Conservation (phyloP, 2,329 filamentous ascomycete genomes). For the Aspergillus sp. region DNA sequence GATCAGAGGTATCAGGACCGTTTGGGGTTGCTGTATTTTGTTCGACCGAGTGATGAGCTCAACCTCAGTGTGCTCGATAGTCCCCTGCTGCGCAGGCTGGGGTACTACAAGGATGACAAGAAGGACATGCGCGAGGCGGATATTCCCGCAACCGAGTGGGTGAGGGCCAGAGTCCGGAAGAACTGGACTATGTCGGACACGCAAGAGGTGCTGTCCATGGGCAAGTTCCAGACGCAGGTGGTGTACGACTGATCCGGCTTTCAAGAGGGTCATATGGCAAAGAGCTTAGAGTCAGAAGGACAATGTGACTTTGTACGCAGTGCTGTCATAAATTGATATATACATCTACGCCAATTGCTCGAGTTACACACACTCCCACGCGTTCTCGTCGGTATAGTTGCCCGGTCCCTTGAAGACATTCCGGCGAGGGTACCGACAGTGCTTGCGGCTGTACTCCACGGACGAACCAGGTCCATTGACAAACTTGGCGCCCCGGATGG, state of each 20-base stretch:
- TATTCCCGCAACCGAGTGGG: constrained; percentile 18
- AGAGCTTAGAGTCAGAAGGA: too few relatives aligned
- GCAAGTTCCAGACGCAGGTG: neutral
- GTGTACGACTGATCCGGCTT: neutral
- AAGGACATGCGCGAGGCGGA: constrained; percentile 12
- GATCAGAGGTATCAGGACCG: constrained; percentile 44
- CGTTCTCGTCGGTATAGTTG: constrained; percentile 32
- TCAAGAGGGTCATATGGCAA: too few relatives aligned
- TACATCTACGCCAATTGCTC: neutral
- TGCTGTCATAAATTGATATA: neutral
- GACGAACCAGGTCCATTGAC: constrained; percentile 37
- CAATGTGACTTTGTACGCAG: too few relatives aligned
- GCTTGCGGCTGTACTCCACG: constrained; percentile 45
- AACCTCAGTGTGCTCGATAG: constrained; percentile 30
- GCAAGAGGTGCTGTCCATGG: neutral
- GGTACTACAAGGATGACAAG: constrained; percentile 15
- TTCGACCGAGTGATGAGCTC: constrained; percentile 38
- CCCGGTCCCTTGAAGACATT: constrained; percentile 34
- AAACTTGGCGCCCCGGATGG: constrained; percentile 46
- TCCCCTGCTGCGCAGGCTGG: constrained; percentile 32
- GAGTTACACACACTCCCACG: constrained; percentile 31
- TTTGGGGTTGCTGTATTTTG: constrained; percentile 43
- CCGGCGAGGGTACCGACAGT: constrained; percentile 43
- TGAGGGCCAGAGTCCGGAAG: constrained; percentile 32
- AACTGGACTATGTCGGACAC: constrained; percentile 18